Evolutionary conservation across 805 yeast genomes (phyloP).

Genomic region (Ogataea pini): DNA sequence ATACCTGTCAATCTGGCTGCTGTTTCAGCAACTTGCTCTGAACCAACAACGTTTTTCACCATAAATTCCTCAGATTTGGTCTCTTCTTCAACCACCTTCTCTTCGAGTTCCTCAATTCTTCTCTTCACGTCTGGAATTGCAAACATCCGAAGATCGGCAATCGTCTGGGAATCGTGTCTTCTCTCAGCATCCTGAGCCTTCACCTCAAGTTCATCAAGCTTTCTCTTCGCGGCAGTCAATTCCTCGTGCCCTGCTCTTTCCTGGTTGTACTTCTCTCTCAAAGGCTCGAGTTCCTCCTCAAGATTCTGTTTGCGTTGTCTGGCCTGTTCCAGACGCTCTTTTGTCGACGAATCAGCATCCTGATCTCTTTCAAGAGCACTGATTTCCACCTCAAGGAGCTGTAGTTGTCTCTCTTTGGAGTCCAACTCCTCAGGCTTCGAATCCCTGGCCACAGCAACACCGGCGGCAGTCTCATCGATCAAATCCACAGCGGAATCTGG

Average conservation of each 20-base stretch:
- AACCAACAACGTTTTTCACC: constrained; percentile 86
- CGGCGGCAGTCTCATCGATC: constrained; percentile 94
- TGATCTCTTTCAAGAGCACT: constrained; percentile 95
- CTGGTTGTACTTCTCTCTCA: constrained; percentile 79
- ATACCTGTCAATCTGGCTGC: constrained; percentile 73
- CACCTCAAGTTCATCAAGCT: constrained; percentile 86
- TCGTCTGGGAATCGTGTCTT: constrained; percentile 90
- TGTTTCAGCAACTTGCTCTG: constrained; percentile 57
- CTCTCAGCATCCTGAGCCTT: constrained; percentile 97
- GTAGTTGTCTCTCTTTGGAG: constrained; percentile 87
- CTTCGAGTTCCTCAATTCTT: constrained; percentile 74
- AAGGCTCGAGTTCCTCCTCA: constrained; percentile 81
- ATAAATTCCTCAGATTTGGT: constrained; percentile 50
- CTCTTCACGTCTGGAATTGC: constrained; percentile 91
- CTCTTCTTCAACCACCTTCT: constrained; percentile 72
- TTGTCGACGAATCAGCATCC: constrained; percentile 78
- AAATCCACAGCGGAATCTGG: constrained; percentile 98
- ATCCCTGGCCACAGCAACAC: constrained; percentile 97
- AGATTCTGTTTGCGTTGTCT: constrained; percentile 76
- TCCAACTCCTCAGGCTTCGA: constrained; percentile 97
- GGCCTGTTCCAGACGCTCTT: constrained; percentile 82
- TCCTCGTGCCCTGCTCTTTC: constrained; percentile 92
- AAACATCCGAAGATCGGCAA: constrained; percentile 94
- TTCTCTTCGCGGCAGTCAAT: constrained; percentile 83
- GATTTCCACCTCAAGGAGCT: constrained; percentile 91